Evolutionary conservation across 2,329 filamentous ascomycete genomes (phyloP).

Genomic region (Bipolaris zeicola): DNA sequence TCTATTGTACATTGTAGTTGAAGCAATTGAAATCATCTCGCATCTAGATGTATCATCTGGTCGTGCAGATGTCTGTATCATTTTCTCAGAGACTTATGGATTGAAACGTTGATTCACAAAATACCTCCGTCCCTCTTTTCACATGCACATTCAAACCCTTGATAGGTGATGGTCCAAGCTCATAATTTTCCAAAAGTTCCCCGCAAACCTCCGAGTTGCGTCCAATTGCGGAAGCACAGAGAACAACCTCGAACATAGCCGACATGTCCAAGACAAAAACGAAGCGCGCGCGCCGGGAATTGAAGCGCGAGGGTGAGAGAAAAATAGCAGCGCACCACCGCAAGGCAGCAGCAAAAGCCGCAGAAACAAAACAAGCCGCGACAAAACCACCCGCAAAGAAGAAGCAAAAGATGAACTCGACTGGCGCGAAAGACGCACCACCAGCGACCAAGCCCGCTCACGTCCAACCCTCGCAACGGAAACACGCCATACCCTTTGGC

Average conservation of each 20-base stretch:
- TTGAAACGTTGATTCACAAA: background rate
- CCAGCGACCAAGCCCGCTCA: conserved; percentile 16
- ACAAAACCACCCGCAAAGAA: conserved; percentile 19
- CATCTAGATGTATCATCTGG: background rate
- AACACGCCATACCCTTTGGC: conserved; percentile 65
- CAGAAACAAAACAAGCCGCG: conserved; percentile 14
- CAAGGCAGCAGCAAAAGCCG: conserved; percentile 31
- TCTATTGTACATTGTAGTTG: conserved; percentile 46
- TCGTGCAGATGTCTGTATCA: background rate
- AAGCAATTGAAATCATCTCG: conserved; percentile 30
- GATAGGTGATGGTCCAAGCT: conserved; percentile 30
- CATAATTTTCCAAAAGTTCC: conserved; percentile 24
- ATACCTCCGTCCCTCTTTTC: conserved; percentile 2
- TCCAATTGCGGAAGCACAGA: conserved; percentile 5
- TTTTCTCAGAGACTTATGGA: background rate
- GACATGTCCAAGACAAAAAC: conserved; percentile 46
- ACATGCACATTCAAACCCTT: conserved; percentile 16
- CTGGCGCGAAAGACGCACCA: conserved; percentile 10
- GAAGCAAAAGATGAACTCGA: conserved; percentile 18
- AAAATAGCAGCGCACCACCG: conserved; percentile 36
- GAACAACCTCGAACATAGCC: conserved; percentile 1
- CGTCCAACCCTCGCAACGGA: conserved; percentile 4
- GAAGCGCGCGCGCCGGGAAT: conserved; percentile 40
- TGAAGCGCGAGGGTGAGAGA: conserved; percentile 40
- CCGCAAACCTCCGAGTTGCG: conserved; percentile 27